Conservation (phyloP, 257 asterid genomes). For the Nicotiana otophora region DNA sequence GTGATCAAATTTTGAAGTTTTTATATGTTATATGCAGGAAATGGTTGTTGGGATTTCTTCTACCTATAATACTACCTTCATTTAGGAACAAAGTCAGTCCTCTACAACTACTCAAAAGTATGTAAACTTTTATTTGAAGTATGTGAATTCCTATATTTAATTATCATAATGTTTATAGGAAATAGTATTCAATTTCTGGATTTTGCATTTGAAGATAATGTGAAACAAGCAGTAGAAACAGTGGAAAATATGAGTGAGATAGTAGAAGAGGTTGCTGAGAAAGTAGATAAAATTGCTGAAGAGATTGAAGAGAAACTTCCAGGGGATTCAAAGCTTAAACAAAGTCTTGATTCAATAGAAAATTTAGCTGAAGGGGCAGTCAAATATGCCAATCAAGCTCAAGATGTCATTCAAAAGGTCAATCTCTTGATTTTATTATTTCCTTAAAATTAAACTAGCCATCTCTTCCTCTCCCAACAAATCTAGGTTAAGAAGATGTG, state of each 20-base stretch:
- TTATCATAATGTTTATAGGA: neutral
- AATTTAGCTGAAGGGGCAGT: constrained; percentile 38
- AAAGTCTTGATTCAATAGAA: constrained; percentile 35
- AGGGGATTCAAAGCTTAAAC: constrained; percentile 37
- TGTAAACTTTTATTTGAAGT: neutral
- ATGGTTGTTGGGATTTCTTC: constrained; percentile 37
- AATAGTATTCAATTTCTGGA: neutral
- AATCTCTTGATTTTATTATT: too few species aligned
- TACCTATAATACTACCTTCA: constrained; percentile 36
- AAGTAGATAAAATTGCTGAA: constrained; percentile 38
- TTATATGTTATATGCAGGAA: constrained; percentile 24
- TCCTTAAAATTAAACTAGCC: too few species aligned
- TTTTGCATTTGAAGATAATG: constrained; percentile 17
- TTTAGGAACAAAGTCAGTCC: constrained; percentile 40
- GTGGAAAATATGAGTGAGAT: constrained; percentile 43
- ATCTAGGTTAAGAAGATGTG: too few species aligned
- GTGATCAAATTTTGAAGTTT: neutral
- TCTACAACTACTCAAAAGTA: constrained; percentile 34
- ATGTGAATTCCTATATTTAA: too few species aligned
- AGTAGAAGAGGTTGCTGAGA: constrained; percentile 54
- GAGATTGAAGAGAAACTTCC: constrained; percentile 53
- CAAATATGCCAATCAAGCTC: constrained; percentile 38
- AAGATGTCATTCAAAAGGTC: constrained; percentile 44
- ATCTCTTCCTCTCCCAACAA: too few species aligned
- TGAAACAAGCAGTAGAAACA: constrained; percentile 30